Conservation (phyloP, 176 grass and related monocot species). For the Raddia guianensis region DNA sequence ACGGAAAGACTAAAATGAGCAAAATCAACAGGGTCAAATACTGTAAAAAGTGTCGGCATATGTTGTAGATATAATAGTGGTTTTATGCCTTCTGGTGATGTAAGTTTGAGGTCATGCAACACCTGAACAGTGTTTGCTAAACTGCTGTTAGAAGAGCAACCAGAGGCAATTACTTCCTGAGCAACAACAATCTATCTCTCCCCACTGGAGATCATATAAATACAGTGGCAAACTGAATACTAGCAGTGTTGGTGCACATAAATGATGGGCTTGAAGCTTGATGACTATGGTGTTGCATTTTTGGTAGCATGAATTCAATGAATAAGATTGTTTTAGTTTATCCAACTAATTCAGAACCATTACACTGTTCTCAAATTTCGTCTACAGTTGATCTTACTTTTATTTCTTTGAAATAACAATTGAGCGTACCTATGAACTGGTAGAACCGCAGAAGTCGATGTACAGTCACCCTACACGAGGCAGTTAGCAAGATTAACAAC, state of each 20-base stretch:
- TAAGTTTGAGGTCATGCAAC: slow-evolving; percentile 25
- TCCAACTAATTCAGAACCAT: not conserved
- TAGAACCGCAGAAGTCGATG: not conserved
- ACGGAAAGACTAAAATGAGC: slow-evolving; percentile 20
- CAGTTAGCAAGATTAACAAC: not conserved
- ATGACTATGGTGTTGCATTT: slow-evolving; percentile 17
- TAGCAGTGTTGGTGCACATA: slow-evolving; percentile 1
- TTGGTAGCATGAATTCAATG: not conserved
- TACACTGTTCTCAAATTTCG: not conserved
- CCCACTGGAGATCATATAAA: slow-evolving; percentile 15
- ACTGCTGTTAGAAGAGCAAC: slow-evolving; percentile 14
- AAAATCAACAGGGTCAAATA: slow-evolving; percentile 29
- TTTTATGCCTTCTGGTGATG: slow-evolving; percentile 30
- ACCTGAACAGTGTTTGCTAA: slow-evolving; percentile 23
- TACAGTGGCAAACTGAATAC: not conserved
- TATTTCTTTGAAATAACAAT: no score
- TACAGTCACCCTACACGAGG: not conserved
- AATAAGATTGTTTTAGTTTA: not conserved
- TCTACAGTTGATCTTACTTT: no score
- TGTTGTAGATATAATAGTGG: slow-evolving; percentile 6
- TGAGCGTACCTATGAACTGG: not conserved
- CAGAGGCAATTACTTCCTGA: not conserved
- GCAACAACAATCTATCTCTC: slow-evolving; percentile 5
- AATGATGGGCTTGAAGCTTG: not conserved
- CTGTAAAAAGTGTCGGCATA: not conserved